Conservation (phyloP, 768 basidiomycete species). For the Mycena polygramma region DNA sequence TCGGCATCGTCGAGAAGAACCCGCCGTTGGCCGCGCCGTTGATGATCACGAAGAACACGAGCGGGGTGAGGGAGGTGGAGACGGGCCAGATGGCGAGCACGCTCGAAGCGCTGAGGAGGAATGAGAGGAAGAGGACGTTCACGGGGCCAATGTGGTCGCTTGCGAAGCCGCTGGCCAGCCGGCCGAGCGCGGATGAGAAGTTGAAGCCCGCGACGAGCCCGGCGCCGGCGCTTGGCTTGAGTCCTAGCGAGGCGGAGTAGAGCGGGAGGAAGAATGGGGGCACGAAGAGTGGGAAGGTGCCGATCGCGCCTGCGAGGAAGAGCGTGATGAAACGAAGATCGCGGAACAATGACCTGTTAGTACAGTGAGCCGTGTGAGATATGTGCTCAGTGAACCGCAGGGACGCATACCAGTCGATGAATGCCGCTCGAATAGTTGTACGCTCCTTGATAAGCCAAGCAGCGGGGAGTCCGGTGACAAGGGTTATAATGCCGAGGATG, state of each 20-base stretch:
- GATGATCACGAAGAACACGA: constrained; percentile 44
- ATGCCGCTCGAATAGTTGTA: constrained; percentile 43
- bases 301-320: constrained; percentile 47
- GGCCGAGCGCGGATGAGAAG: constrained; percentile 50
- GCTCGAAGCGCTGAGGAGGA: constrained; percentile 46
- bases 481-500: constrained; percentile 46
- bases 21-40: constrained; percentile 49
- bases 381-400: no score
- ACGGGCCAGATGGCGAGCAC: constrained; percentile 47
- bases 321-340: constrained; percentile 43
- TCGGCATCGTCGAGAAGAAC: constrained; percentile 51
- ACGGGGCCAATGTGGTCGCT: constrained; percentile 47
- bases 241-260: constrained; percentile 47
- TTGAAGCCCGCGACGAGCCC: constrained; percentile 49
- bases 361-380: background rate
- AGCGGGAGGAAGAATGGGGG: constrained; percentile 53
- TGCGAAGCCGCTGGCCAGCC: constrained; percentile 45
- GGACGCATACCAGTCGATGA: constrained; percentile 25
- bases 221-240: constrained; percentile 41
- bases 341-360: constrained; percentile 44
- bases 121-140: constrained; percentile 42
- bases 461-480: constrained; percentile 43
- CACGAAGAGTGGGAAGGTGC: constrained; percentile 52
- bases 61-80: constrained; percentile 41
- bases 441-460: constrained; percentile 40